Percentiles rank a stretch among this genome's conserved stretches.
phyloP scores from a whole-genome alignment of 2,329 filamentous ascomycete species.

The Fusarium phyllophilum region DNA sequence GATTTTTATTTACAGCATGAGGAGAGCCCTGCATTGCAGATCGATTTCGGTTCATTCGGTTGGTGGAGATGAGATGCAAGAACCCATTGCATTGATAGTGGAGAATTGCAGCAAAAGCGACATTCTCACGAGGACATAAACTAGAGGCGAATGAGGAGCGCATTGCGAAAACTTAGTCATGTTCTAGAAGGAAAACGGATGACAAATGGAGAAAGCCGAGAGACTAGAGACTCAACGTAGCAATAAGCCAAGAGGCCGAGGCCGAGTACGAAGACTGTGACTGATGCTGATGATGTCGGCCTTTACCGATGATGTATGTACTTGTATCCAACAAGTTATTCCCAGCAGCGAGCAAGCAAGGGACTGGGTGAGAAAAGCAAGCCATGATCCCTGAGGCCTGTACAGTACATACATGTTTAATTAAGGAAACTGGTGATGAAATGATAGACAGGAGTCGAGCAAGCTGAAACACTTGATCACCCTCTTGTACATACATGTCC shows the following conservation, averaged over 20 bases:
- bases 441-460: slow-evolving; percentile 37
- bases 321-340: background rate
- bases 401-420: background rate
- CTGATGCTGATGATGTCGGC: slow-evolving; percentile 8
- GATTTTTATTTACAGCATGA: background rate
- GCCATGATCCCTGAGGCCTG: slow-evolving; percentile 3
- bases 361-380: background rate
- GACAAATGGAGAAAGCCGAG: slow-evolving; percentile 27
- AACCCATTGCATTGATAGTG: background rate
- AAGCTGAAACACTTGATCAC: slow-evolving; percentile 38
- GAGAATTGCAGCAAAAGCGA: background rate
- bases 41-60: slow-evolving; percentile 24
- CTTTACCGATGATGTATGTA: slow-evolving; percentile 9
- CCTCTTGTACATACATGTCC: background rate
- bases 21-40: slow-evolving; percentile 29
- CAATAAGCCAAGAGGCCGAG: slow-evolving; percentile 2
- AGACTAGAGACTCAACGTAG: background rate
- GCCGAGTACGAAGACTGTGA: slow-evolving; percentile 18
- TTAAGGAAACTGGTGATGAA: slow-evolving; percentile 30
- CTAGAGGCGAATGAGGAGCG: slow-evolving; percentile 30
- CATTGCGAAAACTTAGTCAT: slow-evolving; percentile 24
- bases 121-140: slow-evolving; percentile 14
- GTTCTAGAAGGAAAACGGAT: slow-evolving; percentile 39
- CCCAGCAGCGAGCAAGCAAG: background rate
- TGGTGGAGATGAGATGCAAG: slow-evolving; percentile 8